Evolutionary conservation across 2,329 filamentous ascomycete species (phyloP).

Genomic region (Escovopsis sp.): DNA sequence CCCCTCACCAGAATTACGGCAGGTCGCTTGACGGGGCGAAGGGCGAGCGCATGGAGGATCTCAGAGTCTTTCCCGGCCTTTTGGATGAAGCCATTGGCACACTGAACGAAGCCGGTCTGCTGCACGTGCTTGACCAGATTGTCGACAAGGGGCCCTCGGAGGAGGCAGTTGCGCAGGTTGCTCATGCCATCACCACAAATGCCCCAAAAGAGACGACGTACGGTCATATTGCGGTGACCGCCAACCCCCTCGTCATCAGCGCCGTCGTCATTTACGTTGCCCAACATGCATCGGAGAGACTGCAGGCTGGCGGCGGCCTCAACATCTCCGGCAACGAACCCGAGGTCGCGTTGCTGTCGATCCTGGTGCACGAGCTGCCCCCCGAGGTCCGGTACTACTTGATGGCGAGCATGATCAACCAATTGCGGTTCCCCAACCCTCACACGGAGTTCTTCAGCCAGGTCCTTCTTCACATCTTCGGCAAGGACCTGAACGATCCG

Average conservation of each 20-base stretch:
- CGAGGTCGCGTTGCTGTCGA: slow-evolving; percentile 59
- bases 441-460: slow-evolving; percentile 91
- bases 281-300: slow-evolving; percentile 49
- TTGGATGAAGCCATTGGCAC: slow-evolving; percentile 46
- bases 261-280: slow-evolving; percentile 75
- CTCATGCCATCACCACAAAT: slow-evolving; percentile 52
- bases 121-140: slow-evolving; percentile 45
- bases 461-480: slow-evolving; percentile 72
- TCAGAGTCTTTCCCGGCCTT: slow-evolving; percentile 51
- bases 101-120: slow-evolving; percentile 38
- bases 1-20: slow-evolving; percentile 47
- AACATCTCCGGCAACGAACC: slow-evolving; percentile 26
- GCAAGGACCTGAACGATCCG: slow-evolving; percentile 53
- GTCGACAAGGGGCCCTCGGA: slow-evolving; percentile 49
- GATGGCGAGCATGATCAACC: slow-evolving; percentile 72
- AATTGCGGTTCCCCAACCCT: slow-evolving; percentile 77
- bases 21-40: slow-evolving; percentile 64
- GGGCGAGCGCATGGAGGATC: slow-evolving; percentile 61
- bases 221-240: slow-evolving; percentile 50
- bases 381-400: slow-evolving; percentile 76
- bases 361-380: slow-evolving; percentile 59
- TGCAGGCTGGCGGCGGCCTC: slow-evolving; percentile 43
- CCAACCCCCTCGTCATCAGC: slow-evolving; percentile 60
- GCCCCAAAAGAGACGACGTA: slow-evolving; percentile 45
- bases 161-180: slow-evolving; percentile 62